A percentile compares a stretch with the other conserved stretches of the same genome.
phyloP scores from a whole-genome alignment of 768 basidiomycete species.

The Tricholoma sp. region DNA sequence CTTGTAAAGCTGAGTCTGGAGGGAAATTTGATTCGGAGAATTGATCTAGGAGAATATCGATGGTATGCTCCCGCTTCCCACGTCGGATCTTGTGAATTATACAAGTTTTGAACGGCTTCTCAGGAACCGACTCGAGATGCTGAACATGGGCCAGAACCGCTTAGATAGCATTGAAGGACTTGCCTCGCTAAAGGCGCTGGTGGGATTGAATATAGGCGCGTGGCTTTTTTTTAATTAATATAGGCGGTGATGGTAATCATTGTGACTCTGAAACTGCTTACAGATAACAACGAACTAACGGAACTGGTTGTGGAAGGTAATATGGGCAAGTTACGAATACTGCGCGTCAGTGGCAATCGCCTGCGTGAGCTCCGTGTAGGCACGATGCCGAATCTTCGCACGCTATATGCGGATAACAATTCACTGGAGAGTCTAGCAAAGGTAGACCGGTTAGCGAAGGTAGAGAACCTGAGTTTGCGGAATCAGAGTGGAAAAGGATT shows the following conservation, averaged over 20 bases:
- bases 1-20: slow-evolving; percentile 82
- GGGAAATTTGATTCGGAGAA: slow-evolving; percentile 58
- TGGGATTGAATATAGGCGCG: slow-evolving; percentile 82
- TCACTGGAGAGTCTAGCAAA: slow-evolving; percentile 44
- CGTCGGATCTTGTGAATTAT: slow-evolving; percentile 8
- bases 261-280: slow-evolving; percentile 6
- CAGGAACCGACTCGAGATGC: slow-evolving; percentile 68
- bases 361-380: slow-evolving; percentile 61
- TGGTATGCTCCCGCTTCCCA: slow-evolving; percentile 50
- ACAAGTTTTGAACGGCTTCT: slow-evolving; percentile 10
- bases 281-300: slow-evolving; percentile 71
- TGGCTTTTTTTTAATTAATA: slow-evolving; percentile 12
- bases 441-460: slow-evolving; percentile 53
- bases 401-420: slow-evolving; percentile 92
- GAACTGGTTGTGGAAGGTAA: slow-evolving; percentile 47
- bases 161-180: slow-evolving; percentile 57
- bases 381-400: slow-evolving; percentile 68
- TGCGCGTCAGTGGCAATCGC: slow-evolving; percentile 81
- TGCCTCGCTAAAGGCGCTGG: slow-evolving; percentile 54
- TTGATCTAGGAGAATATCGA: slow-evolving; percentile 57
- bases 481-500: slow-evolving; percentile 76
- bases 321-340: slow-evolving; percentile 73
- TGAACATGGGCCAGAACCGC: slow-evolving; percentile 78
- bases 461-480: slow-evolving; percentile 90
- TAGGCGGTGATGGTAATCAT: slow-evolving; percentile 7